A percentile compares a stretch with the other conserved stretches of the same genome.
phyloP scores from a whole-genome alignment of 352 stramenopile genomes.

The Globisporangium yorkense region DNA sequence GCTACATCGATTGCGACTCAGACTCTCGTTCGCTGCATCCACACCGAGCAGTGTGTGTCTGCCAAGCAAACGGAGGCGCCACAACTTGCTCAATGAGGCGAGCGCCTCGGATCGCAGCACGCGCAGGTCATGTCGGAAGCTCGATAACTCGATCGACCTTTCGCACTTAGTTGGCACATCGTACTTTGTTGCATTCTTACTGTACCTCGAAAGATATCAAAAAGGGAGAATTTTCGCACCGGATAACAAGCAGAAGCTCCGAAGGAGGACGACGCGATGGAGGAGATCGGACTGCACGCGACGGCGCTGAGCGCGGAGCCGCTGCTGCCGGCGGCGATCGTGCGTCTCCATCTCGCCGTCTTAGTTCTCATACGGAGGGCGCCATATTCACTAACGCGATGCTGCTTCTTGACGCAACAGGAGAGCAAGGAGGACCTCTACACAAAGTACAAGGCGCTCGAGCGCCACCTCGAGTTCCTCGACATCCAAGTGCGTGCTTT shows the following conservation, averaged over 20 bases:
- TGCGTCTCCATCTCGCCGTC: conserved; percentile 7
- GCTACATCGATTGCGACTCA: too few species aligned
- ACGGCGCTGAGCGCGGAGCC: conserved; percentile 39
- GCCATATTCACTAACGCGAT: neutral
- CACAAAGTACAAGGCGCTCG: conserved; percentile 71
- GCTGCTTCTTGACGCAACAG: conserved; percentile 1
- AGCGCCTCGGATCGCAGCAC: too few species aligned
- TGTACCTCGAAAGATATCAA: neutral
- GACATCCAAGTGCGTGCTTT: conserved; percentile 58
- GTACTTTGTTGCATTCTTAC: neutral
- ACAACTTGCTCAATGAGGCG: too few species aligned
- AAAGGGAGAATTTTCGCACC: neutral
- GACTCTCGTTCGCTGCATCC: too few species aligned
- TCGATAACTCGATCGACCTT: too few species aligned
- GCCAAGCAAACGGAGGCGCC: too few species aligned
- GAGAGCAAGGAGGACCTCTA: conserved; percentile 72
- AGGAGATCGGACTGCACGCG: conserved; percentile 50
- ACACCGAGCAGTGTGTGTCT: too few species aligned
- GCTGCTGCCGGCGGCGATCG: conserved; percentile 41
- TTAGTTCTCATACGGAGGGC: neutral
- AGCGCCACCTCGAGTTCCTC: conserved; percentile 78
- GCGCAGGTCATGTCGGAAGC: too few species aligned
- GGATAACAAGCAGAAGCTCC: neutral
- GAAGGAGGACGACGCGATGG: conserved; percentile 25
- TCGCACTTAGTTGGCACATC: too few species aligned